Conservation (phyloP, 495 filamentous ascomycete genomes). For the Physcia stellaris region DNA sequence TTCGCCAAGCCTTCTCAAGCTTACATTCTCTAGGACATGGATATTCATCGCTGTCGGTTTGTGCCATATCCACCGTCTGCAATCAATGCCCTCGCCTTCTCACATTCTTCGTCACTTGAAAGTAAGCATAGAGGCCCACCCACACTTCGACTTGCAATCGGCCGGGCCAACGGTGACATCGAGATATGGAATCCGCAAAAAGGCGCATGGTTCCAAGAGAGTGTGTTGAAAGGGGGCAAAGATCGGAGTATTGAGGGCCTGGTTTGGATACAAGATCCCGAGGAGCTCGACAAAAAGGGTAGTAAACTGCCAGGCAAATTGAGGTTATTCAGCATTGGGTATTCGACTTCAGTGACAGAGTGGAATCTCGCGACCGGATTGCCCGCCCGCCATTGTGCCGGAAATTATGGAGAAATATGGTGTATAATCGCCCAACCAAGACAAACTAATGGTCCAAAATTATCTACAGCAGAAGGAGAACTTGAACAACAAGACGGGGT, state of each 20-base stretch:
- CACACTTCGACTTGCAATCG: constrained; percentile 69
- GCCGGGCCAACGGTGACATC: constrained; percentile 88
- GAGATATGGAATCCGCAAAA: constrained; percentile 93
- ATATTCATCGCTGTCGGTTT: constrained; percentile 94
- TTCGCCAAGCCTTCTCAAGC: no score
- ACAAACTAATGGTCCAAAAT: constrained; percentile 26
- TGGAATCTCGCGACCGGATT: constrained; percentile 75
- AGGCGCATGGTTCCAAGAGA: constrained; percentile 84
- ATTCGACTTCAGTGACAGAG: constrained; percentile 80
- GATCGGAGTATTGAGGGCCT: constrained; percentile 82
- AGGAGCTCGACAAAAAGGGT: constrained; percentile 44
- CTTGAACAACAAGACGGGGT: constrained; percentile 27
- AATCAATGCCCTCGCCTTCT: constrained; percentile 91
- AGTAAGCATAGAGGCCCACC: constrained; percentile 34
- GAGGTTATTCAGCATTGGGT: constrained; percentile 92
- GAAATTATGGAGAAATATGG: constrained; percentile 94
- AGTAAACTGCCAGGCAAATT: constrained; percentile 54
- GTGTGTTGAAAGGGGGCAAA: constrained; percentile 67
- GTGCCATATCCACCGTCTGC: constrained; percentile 86
- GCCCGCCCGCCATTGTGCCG: constrained; percentile 68
- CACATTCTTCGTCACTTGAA: constrained; percentile 53
- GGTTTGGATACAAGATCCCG: constrained; percentile 79
- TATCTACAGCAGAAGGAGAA: constrained; percentile 12
- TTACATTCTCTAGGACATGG: no score
- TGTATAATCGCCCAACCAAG: constrained; percentile 81